Percentiles rank a stretch among this genome's conserved stretches.
phyloP scores from a whole-genome alignment of 2,329 filamentous ascomycete species.

The Microsporum audouinii region DNA sequence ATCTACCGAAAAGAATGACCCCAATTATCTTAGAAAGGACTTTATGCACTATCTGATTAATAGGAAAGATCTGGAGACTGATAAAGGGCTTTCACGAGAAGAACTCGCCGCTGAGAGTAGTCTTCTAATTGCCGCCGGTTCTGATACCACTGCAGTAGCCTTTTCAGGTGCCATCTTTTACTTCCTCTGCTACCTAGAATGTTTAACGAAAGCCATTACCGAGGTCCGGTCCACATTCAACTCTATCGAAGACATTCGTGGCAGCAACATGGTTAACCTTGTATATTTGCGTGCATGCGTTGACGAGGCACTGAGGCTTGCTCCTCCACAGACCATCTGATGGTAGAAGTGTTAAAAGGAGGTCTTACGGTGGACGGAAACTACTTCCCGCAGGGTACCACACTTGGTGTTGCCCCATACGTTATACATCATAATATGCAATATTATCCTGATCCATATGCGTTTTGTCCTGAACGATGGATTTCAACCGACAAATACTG shows the following conservation, averaged over 20 bases:
- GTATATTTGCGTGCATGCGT: constrained; percentile 34
- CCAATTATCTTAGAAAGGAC: constrained; percentile 30
- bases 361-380: constrained; percentile 23
- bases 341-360: constrained; percentile 20
- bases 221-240: constrained; percentile 27
- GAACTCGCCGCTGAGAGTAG: constrained; percentile 41
- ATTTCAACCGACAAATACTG: constrained; percentile 11
- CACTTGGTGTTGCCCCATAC: constrained; percentile 23
- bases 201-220: constrained; percentile 20
- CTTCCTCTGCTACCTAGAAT: constrained; percentile 23
- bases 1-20: constrained; percentile 13
- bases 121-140: constrained; percentile 38
- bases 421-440: constrained; percentile 23
- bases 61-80: constrained; percentile 37
- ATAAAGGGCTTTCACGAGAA: constrained; percentile 31
- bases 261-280: constrained; percentile 23
- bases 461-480: constrained; percentile 28
- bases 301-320: constrained; percentile 25
- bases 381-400: constrained; percentile 21
- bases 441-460: constrained; percentile 23
- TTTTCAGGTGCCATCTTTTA: constrained; percentile 32
- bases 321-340: constrained; percentile 19
- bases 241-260: constrained; percentile 25
- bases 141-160: constrained; percentile 31
- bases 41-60: constrained; percentile 39